Percentiles rank a stretch among this genome's conserved stretches.
phyloP scores from a whole-genome alignment of 305 asterid species.

The Fraxinus ornus region DNA sequence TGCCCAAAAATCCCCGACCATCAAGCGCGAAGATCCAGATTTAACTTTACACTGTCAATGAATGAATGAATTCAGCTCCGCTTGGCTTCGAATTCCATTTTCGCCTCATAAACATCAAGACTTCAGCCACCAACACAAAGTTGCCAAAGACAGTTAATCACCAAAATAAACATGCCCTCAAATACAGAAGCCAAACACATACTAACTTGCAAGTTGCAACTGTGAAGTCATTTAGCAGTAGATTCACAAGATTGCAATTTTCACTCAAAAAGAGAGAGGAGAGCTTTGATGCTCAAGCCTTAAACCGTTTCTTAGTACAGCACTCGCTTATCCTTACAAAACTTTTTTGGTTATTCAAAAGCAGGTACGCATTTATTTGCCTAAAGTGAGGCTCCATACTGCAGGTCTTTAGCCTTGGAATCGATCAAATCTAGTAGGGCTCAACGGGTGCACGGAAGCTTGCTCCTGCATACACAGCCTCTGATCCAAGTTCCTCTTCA shows the following conservation, averaged over 20 bases:
- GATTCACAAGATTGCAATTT: not conserved
- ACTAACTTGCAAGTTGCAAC: not conserved
- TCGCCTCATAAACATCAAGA: not conserved
- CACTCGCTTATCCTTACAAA: conserved; percentile 25
- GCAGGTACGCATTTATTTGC: conserved; percentile 6
- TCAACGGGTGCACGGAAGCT: conserved; percentile 80
- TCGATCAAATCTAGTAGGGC: conserved; percentile 50
- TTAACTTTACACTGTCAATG: too few relatives aligned
- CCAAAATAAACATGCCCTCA: not conserved
- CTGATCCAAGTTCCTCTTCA: conserved; percentile 83
- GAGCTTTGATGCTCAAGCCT: not conserved
- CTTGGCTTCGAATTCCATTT: too few relatives aligned
- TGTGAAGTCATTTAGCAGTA: not conserved
- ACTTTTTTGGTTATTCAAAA: conserved; percentile 14
- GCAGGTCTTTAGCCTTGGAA: not conserved
- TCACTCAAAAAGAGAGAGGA: not conserved
- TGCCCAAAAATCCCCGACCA: too few relatives aligned
- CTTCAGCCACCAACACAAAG: not conserved
- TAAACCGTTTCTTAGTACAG: conserved; percentile 14
- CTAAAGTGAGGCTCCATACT: conserved; percentile 13
- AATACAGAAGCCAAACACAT: not conserved
- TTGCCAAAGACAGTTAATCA: not conserved
- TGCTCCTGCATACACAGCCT: conserved; percentile 78
- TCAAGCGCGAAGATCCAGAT: too few relatives aligned
- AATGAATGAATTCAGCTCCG: too few relatives aligned